Conservation (phyloP, 2,329 filamentous ascomycete species). For the Clonostachys rosea region DNA sequence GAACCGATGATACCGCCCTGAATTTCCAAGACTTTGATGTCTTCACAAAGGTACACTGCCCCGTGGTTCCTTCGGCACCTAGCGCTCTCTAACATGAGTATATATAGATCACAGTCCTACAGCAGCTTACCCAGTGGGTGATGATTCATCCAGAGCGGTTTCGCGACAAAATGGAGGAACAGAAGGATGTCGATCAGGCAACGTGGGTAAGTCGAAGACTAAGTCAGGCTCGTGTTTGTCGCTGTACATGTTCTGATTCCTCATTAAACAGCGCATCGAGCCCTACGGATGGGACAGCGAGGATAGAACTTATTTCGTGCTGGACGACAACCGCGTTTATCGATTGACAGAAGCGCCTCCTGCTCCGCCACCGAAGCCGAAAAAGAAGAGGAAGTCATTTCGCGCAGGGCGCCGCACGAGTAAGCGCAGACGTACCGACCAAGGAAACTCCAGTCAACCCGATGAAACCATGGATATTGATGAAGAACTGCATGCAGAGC, state of each 20-base stretch:
- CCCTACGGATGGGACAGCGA: constrained; percentile 85
- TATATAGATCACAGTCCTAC: constrained; percentile 65
- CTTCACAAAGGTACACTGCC: constrained; percentile 62
- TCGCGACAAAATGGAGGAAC: constrained; percentile 79
- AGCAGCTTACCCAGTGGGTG: constrained; percentile 86
- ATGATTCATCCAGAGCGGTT: constrained; percentile 84
- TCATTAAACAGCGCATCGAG: constrained; percentile 58
- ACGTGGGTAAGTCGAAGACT: constrained; percentile 63
- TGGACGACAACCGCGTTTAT: constrained; percentile 93
- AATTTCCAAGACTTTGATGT: constrained; percentile 80
- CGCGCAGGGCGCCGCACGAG: constrained; percentile 52
- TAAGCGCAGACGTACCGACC: constrained; percentile 51
- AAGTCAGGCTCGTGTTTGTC: constrained; percentile 5
- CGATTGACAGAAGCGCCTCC: constrained; percentile 72
- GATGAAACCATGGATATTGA: constrained; percentile 8
- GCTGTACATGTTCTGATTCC: constrained; percentile 5
- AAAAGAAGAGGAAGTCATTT: constrained; percentile 53
- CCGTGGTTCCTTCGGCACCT: neutral
- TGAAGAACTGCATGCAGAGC: constrained; percentile 17
- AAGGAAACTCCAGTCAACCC: neutral
- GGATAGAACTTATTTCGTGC: constrained; percentile 81
- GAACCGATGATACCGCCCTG: constrained; percentile 64
- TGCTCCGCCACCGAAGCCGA: constrained; percentile 55
- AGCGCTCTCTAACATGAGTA: neutral
- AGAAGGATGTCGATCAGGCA: constrained; percentile 75